Evolutionary conservation across 108 stramenopile genomes (phyloP), one percentile per base, ranked within the genome.

Genomic region (Parietichytrium sp.): DNA sequence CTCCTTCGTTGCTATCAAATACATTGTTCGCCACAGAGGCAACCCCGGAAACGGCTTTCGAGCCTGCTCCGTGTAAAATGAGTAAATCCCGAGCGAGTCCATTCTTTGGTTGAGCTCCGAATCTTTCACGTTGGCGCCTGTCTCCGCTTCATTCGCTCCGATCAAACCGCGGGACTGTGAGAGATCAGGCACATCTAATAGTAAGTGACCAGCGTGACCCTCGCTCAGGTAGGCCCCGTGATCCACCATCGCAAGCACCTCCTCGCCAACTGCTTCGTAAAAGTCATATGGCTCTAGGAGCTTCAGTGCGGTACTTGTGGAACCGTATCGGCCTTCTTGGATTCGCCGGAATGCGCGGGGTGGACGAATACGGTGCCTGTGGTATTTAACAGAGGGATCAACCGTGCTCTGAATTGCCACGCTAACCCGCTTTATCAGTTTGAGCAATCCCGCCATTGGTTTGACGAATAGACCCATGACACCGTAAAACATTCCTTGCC

Each of bases 201-300:
- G 38, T 25, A 72, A 33, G 33, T 72, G 61, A 0, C 38, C 61
- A 6, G 45, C 23, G 3, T 72, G 61, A 7, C 61, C 61, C 33
- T 72, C 61, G 20, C 45, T 42, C 20, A 72, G 42, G 20, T 72
- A 72, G 8, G 45, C 61, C 2, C 61, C 61, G 33, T 45, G 10
- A 38, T 72, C 61, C 8, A 72, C 61, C 61, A 72, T 72, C 16
- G 61, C 61, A 20, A 72, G 36, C 15, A 72, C 61, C 61, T 72
- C 61, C 61, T 72, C 61, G 6, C 61, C 61, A 16, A 72, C 61
- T 10, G 61, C 61, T 25, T 72, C 45, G 2, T 72, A 42, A 33
- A 72, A 38, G 20, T 72, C 61, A 72, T 45, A 72, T 47, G 61
- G 61, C 29, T 45, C 61, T 25, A 72, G 33, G 20, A 72, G 61